phyloP scores from a whole-genome alignment of 306 rosid genomes.

The Clitoria ternatea region DNA sequence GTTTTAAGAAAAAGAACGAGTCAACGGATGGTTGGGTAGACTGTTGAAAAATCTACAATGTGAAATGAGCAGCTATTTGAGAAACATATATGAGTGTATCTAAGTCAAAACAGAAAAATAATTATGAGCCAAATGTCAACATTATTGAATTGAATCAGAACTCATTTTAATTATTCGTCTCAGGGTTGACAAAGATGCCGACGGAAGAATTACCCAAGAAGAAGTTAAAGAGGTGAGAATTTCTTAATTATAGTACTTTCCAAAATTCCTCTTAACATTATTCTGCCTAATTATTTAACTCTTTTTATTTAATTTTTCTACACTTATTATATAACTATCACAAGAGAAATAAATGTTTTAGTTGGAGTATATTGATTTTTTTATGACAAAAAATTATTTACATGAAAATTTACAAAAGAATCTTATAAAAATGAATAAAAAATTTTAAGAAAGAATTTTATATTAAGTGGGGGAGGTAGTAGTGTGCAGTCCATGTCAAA shows the following conservation, averaged over 20 bases:
- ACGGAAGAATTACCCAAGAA: constrained; percentile 70
- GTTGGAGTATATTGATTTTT: too few species aligned
- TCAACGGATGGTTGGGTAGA: constrained; percentile 17
- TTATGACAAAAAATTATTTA: too few species aligned
- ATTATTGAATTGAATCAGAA: constrained; percentile 15
- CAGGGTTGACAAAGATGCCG: constrained; percentile 96
- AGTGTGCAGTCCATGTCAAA: too few species aligned
- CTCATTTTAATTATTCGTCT: constrained; percentile 4
- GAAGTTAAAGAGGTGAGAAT: constrained; percentile 77
- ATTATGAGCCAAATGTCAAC: background rate
- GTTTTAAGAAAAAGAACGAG: constrained; percentile 10
- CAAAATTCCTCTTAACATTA: too few species aligned
- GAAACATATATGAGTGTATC: background rate
- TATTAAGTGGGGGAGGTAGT: too few species aligned
- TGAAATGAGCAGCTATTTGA: constrained; percentile 14
- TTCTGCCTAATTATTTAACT: too few species aligned
- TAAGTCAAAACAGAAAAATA: constrained; percentile 13
- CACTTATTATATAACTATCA: too few species aligned
- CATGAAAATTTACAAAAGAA: too few species aligned
- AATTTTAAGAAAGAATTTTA: too few species aligned
- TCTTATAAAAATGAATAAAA: too few species aligned
- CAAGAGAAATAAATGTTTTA: too few species aligned
- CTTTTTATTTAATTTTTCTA: too few species aligned
- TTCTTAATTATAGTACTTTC: background rate
- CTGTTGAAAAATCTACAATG: constrained; percentile 1